Conservation (phyloP, 805 yeast species). For the Groenewaldozyma tartarivorans region DNA sequence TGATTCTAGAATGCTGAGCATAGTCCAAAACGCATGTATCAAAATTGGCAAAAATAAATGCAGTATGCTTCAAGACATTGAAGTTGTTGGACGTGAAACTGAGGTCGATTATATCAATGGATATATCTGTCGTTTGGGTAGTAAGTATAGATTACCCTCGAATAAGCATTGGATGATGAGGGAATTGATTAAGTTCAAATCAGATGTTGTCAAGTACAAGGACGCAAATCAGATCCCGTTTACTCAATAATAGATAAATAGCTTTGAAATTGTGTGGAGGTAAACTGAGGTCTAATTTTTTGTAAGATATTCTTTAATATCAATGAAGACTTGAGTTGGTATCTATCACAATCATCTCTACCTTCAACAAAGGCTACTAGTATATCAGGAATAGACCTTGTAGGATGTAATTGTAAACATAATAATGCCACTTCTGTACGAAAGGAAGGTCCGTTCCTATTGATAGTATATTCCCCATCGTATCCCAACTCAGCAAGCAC, state of each 20-base stretch:
- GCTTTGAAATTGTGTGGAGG: too few species aligned
- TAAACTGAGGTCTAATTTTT: too few species aligned
- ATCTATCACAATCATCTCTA: too few species aligned
- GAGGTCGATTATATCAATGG: slow-evolving; percentile 86
- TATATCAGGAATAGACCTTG: too few species aligned
- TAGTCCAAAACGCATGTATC: slow-evolving; percentile 33
- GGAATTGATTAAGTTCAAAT: slow-evolving; percentile 31
- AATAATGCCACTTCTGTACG: slow-evolving; percentile 72
- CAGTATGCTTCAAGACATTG: slow-evolving; percentile 64
- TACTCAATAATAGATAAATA: too few species aligned
- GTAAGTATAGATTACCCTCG: slow-evolving; percentile 33
- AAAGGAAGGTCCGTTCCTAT: slow-evolving; percentile 47
- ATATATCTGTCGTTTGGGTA: slow-evolving; percentile 51
- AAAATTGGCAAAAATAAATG: slow-evolving; percentile 51
- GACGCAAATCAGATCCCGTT: not conserved
- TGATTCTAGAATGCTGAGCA: slow-evolving; percentile 26
- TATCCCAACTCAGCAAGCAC: slow-evolving; percentile 48
- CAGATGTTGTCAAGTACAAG: not conserved
- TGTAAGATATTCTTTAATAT: slow-evolving; percentile 6
- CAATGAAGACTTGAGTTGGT: too few species aligned
- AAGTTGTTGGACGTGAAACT: slow-evolving; percentile 40
- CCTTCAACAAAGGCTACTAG: slow-evolving; percentile 8
- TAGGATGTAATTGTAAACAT: slow-evolving; percentile 9
- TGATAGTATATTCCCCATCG: slow-evolving; percentile 65
- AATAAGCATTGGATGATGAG: slow-evolving; percentile 38